These are phyloP conservation scores for Mitragyna speciosa DNA, from an alignment of 257 asterid species.

Conservation along the genomic window DNA sequence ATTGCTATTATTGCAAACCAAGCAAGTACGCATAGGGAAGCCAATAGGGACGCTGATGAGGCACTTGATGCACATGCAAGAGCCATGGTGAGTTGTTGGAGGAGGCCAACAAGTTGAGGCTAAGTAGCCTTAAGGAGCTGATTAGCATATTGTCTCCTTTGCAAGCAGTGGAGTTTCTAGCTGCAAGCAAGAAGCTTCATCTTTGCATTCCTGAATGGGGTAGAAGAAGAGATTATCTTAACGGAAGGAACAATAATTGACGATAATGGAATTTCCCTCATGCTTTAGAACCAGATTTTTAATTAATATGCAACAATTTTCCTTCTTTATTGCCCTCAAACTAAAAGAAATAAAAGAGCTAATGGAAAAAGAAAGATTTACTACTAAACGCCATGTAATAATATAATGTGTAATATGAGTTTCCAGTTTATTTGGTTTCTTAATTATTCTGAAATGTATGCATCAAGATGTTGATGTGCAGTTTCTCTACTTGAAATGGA, in stretches of 20 bases:
- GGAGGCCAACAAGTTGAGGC: conserved; percentile 51
- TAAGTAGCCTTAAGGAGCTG: conserved; percentile 38
- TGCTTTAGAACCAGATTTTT: neutral
- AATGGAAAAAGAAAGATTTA: too few relatives aligned
- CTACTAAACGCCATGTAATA: too few relatives aligned
- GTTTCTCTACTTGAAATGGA: too few relatives aligned
- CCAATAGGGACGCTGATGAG: conserved; percentile 16
- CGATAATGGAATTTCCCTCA: neutral
- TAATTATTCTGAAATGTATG: too few relatives aligned
- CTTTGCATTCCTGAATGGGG: conserved; percentile 55
- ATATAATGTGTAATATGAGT: too few relatives aligned
- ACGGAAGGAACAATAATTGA: neutral
- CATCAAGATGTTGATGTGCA: too few relatives aligned
- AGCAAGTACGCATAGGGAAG: neutral
- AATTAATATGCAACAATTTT: too few relatives aligned
- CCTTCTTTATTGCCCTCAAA: too few relatives aligned
- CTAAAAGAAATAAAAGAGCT: too few relatives aligned
- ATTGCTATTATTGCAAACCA: conserved; percentile 29
- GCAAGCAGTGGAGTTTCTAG: conserved; percentile 54
- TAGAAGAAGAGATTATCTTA: conserved; percentile 32
- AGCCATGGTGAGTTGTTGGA: conserved; percentile 33
- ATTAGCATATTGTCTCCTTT: conserved; percentile 41
- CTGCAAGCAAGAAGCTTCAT: conserved; percentile 43
- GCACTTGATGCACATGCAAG: conserved; percentile 38
- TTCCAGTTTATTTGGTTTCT: too few relatives aligned